Evolutionary conservation across 2,329 filamentous ascomycete genomes (phyloP), one percentile per base, ranked within the genome.

Genomic region (Grosmannia serpens): DNA sequence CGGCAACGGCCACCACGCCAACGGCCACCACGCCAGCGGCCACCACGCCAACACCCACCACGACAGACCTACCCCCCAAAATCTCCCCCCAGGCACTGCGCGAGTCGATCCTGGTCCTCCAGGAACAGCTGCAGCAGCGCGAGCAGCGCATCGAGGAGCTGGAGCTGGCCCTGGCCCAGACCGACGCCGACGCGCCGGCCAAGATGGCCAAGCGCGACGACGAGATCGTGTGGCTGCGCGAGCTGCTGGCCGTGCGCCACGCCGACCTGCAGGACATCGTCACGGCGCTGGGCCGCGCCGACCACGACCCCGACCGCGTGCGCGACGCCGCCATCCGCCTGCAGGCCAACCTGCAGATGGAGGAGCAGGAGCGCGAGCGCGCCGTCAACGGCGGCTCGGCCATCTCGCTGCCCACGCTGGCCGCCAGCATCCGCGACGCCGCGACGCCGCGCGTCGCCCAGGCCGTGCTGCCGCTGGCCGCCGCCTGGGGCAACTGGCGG

Each of bases 401-500:
- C 31, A 78, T 86, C 61, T 82, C 78, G 57, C 77, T 94, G 64
- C 88, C 89, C 5, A 89, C 88, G 47, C 81, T 96, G 49, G 56
- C 56, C 6, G 51, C 56, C 22, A 82, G 89, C 35, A 85, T 91
- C 53, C 84, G 83, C 63, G 84, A 91, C 62, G 86, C 89, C 13
- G 84, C 86, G 6, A 88, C 89, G 2, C 92, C 91, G 4, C 85
- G 90, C 35, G 87, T 95, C 20, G 89, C 89, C 7, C 86, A 95
- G 68, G 87, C 87, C 4, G 86, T 96, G 27, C 89, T 82, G 1
- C 83, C 83, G 27, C 70, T 86, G 44, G 82, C 90, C n/a, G 90
- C 91, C n/a, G 92, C 91, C n/a, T 95, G 91, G 83, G 91, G 90
- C 53, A 96, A 87, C 71, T 96, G 92, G 92, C 86, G 91, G 56